Evolutionary conservation across 306 rosid genomes (phyloP), one percentile per base, ranked within the genome.

Genomic region (Ochetophila trinervis): DNA sequence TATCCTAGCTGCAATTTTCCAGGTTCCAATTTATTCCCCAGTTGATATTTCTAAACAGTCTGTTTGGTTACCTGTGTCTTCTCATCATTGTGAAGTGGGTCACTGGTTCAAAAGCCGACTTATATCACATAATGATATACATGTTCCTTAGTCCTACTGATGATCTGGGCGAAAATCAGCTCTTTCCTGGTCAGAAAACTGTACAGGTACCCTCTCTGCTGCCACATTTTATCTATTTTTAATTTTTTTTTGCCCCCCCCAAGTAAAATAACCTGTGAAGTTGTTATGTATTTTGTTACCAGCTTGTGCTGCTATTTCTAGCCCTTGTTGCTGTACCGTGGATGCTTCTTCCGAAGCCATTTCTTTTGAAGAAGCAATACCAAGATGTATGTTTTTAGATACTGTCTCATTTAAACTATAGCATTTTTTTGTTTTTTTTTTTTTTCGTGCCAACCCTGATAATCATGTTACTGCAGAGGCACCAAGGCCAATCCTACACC

Each of bases 311-410:
- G 37, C 78, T 94, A 67, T 75, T 86, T 62, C 88, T 84, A 78
- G 97, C 99, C 53, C 22, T 86, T 69, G 82, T 94, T 40, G 69
- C 97, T 60, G 99, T 94, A 40, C 99, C 99, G 69, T 94, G 99
- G 99, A 94, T 94, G 99, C 90, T 94, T 56, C 62, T 94, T 62
- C 99, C 99, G 42, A 94, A 94, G 79, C 99, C 99, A 63, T 89
- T 94, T 75, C 83, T 94, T 57, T 80, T 94, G 88, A 94, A 88
- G 91, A 90, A 69, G 77, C 99, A 94, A 73, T 86, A 87, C 44
- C 73, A 90, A 83, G 85, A 76, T 60, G 99, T 94, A 84, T 72
- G 82, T 68, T 76, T 20, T 23, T 60, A 16, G 54, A 40, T 57
- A 60, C 48, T 61, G 37, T 63, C 53, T 48, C 42, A 32, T 62